These are phyloP conservation scores for Strobilomyces dryophilus DNA, from an alignment of 768 basidiomycete genomes.

Conservation along the genomic window DNA sequence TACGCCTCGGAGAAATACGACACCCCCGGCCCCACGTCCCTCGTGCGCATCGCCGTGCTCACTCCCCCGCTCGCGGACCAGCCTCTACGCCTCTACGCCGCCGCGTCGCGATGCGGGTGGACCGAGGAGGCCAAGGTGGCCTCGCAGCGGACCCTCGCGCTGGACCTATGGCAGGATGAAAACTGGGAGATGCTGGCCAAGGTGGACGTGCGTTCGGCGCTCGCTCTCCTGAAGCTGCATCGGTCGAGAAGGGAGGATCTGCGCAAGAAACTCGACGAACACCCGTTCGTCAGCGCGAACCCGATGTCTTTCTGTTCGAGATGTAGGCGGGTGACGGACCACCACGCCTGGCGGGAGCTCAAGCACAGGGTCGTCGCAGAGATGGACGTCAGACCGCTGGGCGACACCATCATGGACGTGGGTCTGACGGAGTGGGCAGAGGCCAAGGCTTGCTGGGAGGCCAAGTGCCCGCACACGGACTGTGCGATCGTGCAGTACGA, in stretches of 20 bases:
- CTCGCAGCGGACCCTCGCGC: slow-evolving; percentile 50
- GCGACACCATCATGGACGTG: slow-evolving; percentile 48
- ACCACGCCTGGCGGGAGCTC: slow-evolving; percentile 62
- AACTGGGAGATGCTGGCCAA: slow-evolving; percentile 44
- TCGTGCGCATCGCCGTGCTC: slow-evolving; percentile 54
- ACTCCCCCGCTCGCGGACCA: slow-evolving; percentile 47
- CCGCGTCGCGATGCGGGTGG: slow-evolving; percentile 59
- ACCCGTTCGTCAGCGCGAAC: slow-evolving; percentile 53
- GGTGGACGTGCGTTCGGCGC: slow-evolving; percentile 47
- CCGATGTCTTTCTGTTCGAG: slow-evolving; percentile 42
- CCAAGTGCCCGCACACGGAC: slow-evolving; percentile 42
- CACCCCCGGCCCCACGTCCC: slow-evolving; percentile 59
- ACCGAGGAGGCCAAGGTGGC: slow-evolving; percentile 49
- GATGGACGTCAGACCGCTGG: slow-evolving; percentile 55
- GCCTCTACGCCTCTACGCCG: slow-evolving; percentile 50
- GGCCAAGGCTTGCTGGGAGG: slow-evolving; percentile 58
- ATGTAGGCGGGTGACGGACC: slow-evolving; percentile 47
- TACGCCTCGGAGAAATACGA: slow-evolving; percentile 69
- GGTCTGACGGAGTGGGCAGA: slow-evolving; percentile 55
- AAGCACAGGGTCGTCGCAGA: slow-evolving; percentile 54
- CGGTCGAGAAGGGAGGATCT: slow-evolving; percentile 47
- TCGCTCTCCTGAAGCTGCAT: slow-evolving; percentile 54
- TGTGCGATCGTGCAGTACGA: slow-evolving; percentile 56
- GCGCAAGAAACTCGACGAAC: slow-evolving; percentile 45
- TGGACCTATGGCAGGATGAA: slow-evolving; percentile 46